These are phyloP conservation scores for Colletotrichum eleusines DNA, from an alignment of 2,329 filamentous ascomycete genomes.

Conservation along the genomic window DNA sequence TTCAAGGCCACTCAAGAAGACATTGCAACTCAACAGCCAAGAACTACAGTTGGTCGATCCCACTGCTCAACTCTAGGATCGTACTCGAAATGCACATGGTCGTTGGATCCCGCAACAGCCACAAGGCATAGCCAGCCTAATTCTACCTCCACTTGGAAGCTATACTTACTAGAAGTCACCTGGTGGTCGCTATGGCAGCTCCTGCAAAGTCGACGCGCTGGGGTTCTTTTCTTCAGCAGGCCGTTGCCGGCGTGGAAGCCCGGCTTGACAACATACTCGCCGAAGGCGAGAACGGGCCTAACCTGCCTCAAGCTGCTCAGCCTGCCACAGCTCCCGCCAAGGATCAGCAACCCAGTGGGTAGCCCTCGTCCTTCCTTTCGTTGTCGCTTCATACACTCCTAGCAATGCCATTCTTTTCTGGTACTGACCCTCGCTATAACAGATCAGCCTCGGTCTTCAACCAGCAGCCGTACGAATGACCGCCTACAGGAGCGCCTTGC, in stretches of 20 bases:
- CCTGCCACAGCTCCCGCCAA: conserved; percentile 8
- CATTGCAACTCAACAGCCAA: not conserved
- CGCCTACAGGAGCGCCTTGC: conserved; percentile 90
- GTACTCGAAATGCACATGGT: conserved; percentile 33
- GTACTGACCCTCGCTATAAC: conserved; percentile 43
- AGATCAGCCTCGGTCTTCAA: conserved; percentile 73
- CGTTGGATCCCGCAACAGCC: conserved; percentile 18
- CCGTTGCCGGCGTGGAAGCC: conserved; percentile 93
- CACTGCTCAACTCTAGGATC: not conserved
- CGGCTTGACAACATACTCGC: conserved; percentile 91
- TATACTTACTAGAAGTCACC: not conserved
- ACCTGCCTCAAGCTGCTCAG: conserved; percentile 6
- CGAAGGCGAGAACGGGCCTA: conserved; percentile 69
- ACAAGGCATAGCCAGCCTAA: conserved; percentile 24
- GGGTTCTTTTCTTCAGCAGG: conserved; percentile 87
- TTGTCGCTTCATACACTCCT: not conserved
- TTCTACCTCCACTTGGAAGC: conserved; percentile 48
- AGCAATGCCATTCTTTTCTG: not conserved
- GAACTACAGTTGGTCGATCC: not conserved
- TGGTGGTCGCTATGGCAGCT: conserved; percentile 57
- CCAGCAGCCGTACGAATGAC: conserved; percentile 76
- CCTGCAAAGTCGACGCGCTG: conserved; percentile 72
- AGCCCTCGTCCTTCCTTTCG: not conserved
- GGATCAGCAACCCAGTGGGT: conserved; percentile 24
- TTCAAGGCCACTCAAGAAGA: not conserved